These are phyloP conservation scores for Coprinellus micaceus DNA, from an alignment of 768 basidiomycete species.

Conservation along the genomic window DNA sequence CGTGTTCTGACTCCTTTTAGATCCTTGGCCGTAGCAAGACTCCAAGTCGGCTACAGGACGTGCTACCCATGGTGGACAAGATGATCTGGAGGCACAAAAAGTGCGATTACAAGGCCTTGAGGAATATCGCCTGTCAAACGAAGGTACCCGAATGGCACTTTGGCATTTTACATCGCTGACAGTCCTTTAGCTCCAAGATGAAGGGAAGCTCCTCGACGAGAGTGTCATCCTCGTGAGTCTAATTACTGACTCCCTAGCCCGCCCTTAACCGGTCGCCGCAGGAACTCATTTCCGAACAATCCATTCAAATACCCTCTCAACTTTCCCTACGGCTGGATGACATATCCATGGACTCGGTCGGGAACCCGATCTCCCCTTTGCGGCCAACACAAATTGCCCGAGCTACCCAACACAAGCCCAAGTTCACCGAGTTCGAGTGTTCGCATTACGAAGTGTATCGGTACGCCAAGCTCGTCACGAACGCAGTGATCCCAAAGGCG, in stretches of 20 bases:
- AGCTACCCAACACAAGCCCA: conserved; percentile 55
- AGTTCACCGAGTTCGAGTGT: conserved; percentile 77
- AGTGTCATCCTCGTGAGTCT: conserved; percentile 57
- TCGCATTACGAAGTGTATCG: conserved; percentile 66
- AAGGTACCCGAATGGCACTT: conserved; percentile 45
- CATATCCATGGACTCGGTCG: conserved; percentile 51
- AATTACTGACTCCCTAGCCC: background rate
- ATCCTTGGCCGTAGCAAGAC: conserved; percentile 54
- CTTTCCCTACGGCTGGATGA: conserved; percentile 30
- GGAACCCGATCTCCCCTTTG: conserved; percentile 41
- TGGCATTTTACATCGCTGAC: background rate
- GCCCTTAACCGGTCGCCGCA: conserved; percentile 23
- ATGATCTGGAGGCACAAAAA: conserved; percentile 65
- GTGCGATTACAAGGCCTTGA: conserved; percentile 65
- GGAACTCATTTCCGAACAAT: conserved; percentile 76
- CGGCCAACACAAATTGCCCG: conserved; percentile 46
- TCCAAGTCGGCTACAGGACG: conserved; percentile 63
- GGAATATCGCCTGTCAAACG: conserved; percentile 68
- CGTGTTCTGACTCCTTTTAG: conserved; percentile 8
- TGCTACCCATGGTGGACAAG: conserved; percentile 52
- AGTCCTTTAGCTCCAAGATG: conserved; percentile 35
- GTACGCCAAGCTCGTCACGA: conserved; percentile 61
- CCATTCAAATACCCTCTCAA: conserved; percentile 55
- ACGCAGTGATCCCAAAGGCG: conserved; percentile 63
- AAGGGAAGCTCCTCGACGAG: conserved; percentile 48